A percentile compares a stretch with the other conserved stretches of the same genome.
Conservation (phyloP, 371 early-diverging fungal species). For the Dichotomocladium elegans region DNA sequence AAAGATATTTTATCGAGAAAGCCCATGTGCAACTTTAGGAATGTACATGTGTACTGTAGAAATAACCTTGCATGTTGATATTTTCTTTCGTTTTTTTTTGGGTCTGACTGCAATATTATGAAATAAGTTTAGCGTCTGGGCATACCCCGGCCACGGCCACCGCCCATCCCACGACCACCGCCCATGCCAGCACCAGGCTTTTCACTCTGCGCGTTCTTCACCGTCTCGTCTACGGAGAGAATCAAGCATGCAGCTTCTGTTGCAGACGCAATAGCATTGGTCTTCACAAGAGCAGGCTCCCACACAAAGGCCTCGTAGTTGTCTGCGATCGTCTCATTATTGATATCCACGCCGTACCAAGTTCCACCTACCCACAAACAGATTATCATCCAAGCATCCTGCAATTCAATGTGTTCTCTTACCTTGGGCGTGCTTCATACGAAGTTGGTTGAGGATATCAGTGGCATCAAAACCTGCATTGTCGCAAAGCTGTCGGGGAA, state of each 20-base stretch:
- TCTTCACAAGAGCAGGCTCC: constrained; percentile 99
- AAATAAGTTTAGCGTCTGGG: constrained; percentile 54
- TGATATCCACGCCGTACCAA: constrained; percentile 96
- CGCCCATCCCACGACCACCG: constrained; percentile 33
- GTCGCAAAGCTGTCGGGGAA: constrained; percentile 98
- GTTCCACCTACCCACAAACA: constrained; percentile 44
- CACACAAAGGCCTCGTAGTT: constrained; percentile 96
- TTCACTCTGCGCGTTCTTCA: constrained; percentile 70
- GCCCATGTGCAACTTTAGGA: too few species aligned
- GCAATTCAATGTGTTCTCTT: constrained; percentile 14
- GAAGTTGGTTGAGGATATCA: constrained; percentile 94
- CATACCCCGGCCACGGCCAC: constrained; percentile 61
- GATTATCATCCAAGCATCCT: neutral
- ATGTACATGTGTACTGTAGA: too few species aligned
- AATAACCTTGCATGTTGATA: neutral
- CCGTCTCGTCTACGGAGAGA: constrained; percentile 95
- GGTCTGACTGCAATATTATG: neutral
- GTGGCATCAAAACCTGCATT: constrained; percentile 99
- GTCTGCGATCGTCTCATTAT: constrained; percentile 86
- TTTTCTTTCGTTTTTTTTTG: neutral
- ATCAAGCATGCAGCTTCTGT: constrained; percentile 96
- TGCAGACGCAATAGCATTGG: constrained; percentile 94
- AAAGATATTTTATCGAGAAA: too few species aligned
- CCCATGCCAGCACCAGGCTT: constrained; percentile 60
- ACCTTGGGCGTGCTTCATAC: constrained; percentile 92